Percentiles rank a stretch among this genome's conserved stretches.
These are phyloP conservation scores for Pseudevernia furfuracea DNA, from an alignment of 495 filamentous ascomycete species.

Conservation along the genomic window DNA sequence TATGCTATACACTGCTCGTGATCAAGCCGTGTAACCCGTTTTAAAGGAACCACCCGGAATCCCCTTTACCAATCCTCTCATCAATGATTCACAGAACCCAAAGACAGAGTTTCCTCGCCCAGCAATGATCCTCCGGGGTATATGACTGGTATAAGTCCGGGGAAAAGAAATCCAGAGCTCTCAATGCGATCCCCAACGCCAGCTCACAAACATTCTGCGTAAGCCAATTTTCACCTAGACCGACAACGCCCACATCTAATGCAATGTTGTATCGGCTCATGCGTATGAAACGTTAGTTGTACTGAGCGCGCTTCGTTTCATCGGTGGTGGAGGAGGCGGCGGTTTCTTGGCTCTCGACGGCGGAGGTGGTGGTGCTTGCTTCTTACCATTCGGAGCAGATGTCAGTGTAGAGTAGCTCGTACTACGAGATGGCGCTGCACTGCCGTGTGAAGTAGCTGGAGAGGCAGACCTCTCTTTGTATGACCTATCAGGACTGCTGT, in stretches of 20 bases:
- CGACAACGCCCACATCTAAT: background rate
- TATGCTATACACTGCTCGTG: background rate
- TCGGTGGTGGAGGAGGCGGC: conserved; percentile 52
- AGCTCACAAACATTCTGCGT: background rate
- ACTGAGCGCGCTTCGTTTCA: conserved; percentile 40
- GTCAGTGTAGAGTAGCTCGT: conserved; percentile 45
- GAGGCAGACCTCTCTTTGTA: conserved; percentile 48
- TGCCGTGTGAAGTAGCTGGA: conserved; percentile 56
- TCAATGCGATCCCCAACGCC: background rate
- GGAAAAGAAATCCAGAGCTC: background rate
- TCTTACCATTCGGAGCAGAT: conserved; percentile 44
- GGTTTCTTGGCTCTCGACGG: conserved; percentile 76
- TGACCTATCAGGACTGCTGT: conserved; percentile 51
- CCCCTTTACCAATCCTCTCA: background rate
- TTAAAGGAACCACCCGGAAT: background rate
- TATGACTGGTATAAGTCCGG: background rate
- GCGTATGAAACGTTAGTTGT: conserved; percentile 25
- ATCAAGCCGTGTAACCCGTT: background rate
- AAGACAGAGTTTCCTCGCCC: background rate
- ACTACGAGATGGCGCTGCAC: conserved; percentile 46
- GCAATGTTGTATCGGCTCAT: conserved; percentile 3
- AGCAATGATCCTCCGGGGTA: background rate
- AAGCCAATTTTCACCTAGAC: background rate
- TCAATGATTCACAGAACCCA: background rate
- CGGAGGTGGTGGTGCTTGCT: conserved; percentile 72